Evolutionary conservation across 768 basidiomycete species (phyloP).

Genomic region (Pleurotus sapidus): DNA sequence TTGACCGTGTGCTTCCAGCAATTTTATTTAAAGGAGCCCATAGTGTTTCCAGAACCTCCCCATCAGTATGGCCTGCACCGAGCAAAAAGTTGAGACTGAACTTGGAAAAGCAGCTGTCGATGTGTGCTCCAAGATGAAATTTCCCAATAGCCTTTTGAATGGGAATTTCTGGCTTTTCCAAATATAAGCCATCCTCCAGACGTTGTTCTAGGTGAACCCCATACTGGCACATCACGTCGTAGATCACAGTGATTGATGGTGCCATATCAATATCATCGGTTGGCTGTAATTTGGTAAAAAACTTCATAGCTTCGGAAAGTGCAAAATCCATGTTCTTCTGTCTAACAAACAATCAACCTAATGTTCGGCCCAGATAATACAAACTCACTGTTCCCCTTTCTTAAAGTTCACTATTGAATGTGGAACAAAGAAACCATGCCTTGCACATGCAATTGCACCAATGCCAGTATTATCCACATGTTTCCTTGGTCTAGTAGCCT

Average conservation of each 20-base stretch:
- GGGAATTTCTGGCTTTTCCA: conserved; percentile 1
- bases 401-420: conserved; percentile 27
- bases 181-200: conserved; percentile 5
- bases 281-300: not conserved
- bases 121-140: conserved; percentile 17
- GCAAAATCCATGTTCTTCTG: conserved; percentile 27
- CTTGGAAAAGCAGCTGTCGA: conserved; percentile 10
- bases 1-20: conserved; percentile 25
- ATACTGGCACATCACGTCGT: conserved; percentile 28
- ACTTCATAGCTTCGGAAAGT: conserved; percentile 16
- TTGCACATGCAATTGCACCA: conserved; percentile 25
- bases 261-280: not conserved
- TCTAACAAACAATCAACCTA: not conserved
- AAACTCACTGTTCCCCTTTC: conserved; percentile 22
- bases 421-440: conserved; percentile 28
- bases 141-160: conserved; percentile 9
- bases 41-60: conserved; percentile 29
- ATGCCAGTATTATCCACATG: conserved; percentile 23
- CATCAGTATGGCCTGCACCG: conserved; percentile 25
- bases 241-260: conserved; percentile 13
- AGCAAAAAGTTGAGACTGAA: conserved; percentile 24
- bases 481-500: conserved; percentile 9
- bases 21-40: conserved; percentile 27
- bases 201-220: conserved; percentile 13
- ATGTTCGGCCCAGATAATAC: not conserved